These are phyloP conservation scores for Alternaria ventricosa DNA, from an alignment of 2,329 filamentous ascomycete genomes.

Conservation along the genomic window DNA sequence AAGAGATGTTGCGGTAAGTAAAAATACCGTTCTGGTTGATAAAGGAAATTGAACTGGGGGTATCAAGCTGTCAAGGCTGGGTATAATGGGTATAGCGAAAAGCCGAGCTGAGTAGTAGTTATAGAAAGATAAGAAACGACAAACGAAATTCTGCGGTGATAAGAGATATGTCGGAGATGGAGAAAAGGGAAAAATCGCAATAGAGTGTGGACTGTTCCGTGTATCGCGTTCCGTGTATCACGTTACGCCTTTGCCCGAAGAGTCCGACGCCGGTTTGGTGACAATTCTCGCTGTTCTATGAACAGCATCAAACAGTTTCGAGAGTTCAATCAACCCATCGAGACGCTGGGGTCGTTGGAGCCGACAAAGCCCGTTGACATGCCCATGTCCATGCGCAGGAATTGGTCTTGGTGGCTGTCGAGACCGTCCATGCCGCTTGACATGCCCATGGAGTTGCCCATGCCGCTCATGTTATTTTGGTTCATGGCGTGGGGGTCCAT, in stretches of 20 bases:
- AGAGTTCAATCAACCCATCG: constrained; percentile 20
- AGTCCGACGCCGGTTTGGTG: constrained; percentile 2
- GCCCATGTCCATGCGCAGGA: constrained; percentile 43
- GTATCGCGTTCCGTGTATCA: constrained; percentile 7
- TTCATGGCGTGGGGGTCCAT: constrained; percentile 39
- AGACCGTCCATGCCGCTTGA: constrained; percentile 43
- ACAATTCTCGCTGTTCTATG: constrained; percentile 1
- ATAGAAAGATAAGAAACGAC: not conserved
- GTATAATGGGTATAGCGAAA: constrained; percentile 3
- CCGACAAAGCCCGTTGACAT: constrained; percentile 37
- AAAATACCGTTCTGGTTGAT: not conserved
- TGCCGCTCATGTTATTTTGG: constrained; percentile 15
- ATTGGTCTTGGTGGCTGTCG: constrained; percentile 41
- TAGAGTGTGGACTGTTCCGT: not conserved
- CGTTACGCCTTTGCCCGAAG: constrained; percentile 10
- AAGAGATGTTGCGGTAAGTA: not conserved
- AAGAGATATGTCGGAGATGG: not conserved
- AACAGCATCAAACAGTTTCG: not conserved
- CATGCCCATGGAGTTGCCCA: constrained; percentile 28
- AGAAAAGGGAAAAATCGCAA: not conserved
- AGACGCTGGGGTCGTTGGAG: constrained; percentile 28
- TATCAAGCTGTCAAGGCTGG: not conserved
- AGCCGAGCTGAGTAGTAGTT: not conserved
- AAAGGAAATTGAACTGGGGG: not conserved
- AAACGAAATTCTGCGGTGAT: not conserved